Conservation (phyloP, 75 land plant genomes). For the Ceratopteris richardii region DNA sequence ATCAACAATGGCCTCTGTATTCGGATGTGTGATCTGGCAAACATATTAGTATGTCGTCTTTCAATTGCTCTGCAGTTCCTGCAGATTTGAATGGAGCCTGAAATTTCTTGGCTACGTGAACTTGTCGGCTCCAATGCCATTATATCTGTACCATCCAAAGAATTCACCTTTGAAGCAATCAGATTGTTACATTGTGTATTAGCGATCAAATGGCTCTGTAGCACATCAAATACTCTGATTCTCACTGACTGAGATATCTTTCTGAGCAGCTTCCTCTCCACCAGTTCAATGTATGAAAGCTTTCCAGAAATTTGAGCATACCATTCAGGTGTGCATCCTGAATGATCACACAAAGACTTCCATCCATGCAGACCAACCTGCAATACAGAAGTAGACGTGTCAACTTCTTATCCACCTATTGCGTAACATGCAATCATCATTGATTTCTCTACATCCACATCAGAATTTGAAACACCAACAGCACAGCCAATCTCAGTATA, state of each 20-base stretch:
- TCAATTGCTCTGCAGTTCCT: constrained; percentile 23
- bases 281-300: constrained; percentile 41
- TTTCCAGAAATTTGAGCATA: constrained; percentile 45
- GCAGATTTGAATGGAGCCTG: constrained; percentile 17
- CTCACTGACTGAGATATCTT: constrained; percentile 36
- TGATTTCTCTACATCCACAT: too few species aligned
- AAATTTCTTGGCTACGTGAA: neutral
- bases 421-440: too few species aligned
- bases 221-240: constrained; percentile 15
- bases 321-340: constrained; percentile 42
- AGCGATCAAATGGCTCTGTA: neutral
- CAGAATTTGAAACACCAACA: too few species aligned
- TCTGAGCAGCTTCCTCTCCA: constrained; percentile 44
- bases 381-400: too few species aligned
- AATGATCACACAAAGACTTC: constrained; percentile 43
- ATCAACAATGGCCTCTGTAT: constrained; percentile 56
- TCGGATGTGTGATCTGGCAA: constrained; percentile 23
- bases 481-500: too few species aligned
- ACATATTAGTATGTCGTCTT: constrained; percentile 3
- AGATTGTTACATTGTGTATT: neutral
- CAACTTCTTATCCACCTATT: too few species aligned
- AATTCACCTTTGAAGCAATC: too few species aligned
- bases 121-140: too few species aligned
- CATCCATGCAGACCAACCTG: constrained; percentile 73
- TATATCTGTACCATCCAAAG: too few species aligned